A percentile compares a stretch with the other conserved stretches of the same genome.
These are phyloP conservation scores for Aureobasidium sp. DNA, from an alignment of 2,329 filamentous ascomycete genomes.

Conservation along the genomic window DNA sequence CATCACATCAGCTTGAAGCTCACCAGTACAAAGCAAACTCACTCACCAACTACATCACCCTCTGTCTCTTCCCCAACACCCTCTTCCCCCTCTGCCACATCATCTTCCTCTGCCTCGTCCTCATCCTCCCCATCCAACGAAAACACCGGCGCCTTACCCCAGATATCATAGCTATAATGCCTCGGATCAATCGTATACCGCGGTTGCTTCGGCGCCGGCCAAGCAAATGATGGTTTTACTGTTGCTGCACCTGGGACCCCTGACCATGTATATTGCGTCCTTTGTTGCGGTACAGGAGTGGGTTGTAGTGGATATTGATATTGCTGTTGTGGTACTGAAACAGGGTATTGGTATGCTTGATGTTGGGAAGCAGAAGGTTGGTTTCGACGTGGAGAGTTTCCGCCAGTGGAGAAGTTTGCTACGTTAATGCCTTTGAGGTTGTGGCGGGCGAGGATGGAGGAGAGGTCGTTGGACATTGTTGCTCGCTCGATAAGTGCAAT, in stretches of 20 bases:
- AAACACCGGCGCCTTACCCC: conserved; percentile 9
- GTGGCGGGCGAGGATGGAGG: conserved; percentile 4
- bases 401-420: neutral
- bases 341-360: neutral
- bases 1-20: neutral
- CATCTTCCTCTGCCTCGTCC: neutral
- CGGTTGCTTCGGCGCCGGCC: neutral
- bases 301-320: neutral
- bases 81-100: neutral
- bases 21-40: no score
- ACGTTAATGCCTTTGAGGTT: conserved; percentile 5
- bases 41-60: neutral
- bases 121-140: conserved; percentile 6
- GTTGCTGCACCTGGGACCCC: neutral
- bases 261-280: neutral
- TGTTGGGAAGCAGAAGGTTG: neutral
- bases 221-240: neutral
- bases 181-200: conserved; percentile 10
- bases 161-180: conserved; percentile 10
- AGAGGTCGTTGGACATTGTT: neutral
- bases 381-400: neutral
- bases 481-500: neutral
- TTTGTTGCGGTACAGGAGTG: neutral
- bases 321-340: neutral
- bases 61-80: neutral